phyloP scores from a whole-genome alignment of 164 flowering plant species.

The Tinospora cordifolia region DNA sequence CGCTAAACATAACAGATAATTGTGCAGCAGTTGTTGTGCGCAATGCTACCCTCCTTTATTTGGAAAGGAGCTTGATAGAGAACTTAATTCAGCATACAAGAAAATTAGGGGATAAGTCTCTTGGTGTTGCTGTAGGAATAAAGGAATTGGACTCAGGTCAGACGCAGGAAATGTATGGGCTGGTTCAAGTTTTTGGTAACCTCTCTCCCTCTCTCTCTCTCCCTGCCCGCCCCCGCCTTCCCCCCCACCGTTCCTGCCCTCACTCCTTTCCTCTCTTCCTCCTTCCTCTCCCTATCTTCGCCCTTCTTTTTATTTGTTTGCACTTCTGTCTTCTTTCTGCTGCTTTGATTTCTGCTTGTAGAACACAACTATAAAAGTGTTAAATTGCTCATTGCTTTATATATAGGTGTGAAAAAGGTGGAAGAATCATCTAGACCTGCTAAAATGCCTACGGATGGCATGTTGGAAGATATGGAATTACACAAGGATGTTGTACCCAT shows the following conservation, averaged over 20 bases:
- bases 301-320: too few relatives aligned
- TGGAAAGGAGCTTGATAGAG: slow-evolving; percentile 69
- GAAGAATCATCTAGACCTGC: slow-evolving; percentile 74
- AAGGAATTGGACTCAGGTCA: slow-evolving; percentile 68
- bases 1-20: slow-evolving; percentile 59
- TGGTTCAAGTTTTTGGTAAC: slow-evolving; percentile 89
- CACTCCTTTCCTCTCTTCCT: too few relatives aligned
- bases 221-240: too few relatives aligned
- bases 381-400: background rate
- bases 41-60: slow-evolving; percentile 70
- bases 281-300: too few relatives aligned
- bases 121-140: slow-evolving; percentile 78
- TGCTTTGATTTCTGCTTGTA: too few relatives aligned
- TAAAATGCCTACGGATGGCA: slow-evolving; percentile 55
- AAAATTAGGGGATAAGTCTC: slow-evolving; percentile 58
- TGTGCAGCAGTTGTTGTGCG: slow-evolving; percentile 93
- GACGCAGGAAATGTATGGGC: slow-evolving; percentile 88
- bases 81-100: slow-evolving; percentile 64
- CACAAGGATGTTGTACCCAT: slow-evolving; percentile 73
- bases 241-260: too few relatives aligned
- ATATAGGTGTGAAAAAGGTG: slow-evolving; percentile 70
- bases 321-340: too few relatives aligned
- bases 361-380: too few relatives aligned
- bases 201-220: too few relatives aligned
- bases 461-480: slow-evolving; percentile 71